Base-by-base conservation (phyloP, 176 grass and related monocot genomes). In the Carex kokanica region DNA sequence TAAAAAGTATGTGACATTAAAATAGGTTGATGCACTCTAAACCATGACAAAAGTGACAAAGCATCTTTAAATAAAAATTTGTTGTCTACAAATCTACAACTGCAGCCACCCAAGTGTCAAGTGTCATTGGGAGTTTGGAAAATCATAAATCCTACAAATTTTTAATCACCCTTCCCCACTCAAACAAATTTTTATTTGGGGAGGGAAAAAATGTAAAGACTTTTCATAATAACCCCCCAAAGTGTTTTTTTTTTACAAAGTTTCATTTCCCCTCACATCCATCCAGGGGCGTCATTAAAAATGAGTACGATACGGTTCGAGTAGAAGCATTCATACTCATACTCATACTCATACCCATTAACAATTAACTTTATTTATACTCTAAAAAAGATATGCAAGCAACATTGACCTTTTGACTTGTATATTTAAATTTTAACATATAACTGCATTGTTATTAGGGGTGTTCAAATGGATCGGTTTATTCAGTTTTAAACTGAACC, bases 91-190 rank as follows among this genome's bases (percentile, higher is more conserved):
- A 49, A 49, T 49, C 45, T 61, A 63, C 36, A 61, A 47, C 32
- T 81, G 18, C 34, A 51, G 17, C 80, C 80, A 82, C 59, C 80
- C 80, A 82, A 82, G 60, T 82, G 80, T 67, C 80, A 82, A 82
- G 60, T 82, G 80, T 67, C 32, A 82, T 25, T 61, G 36, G 23
- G n/a, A 6, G 13, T 81, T 82, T 82, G 8, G 20, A 9, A 45
- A 81, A 81, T 16, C 11, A 47, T 47, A 40, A 70, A 43, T 24
- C 9, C 58, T 47, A 15, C 1, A 40, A 43, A 63, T 17, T 81
- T 43, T 80, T 58, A 40, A 80, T 80, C 25, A 17, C 11, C 77
- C 15, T 14, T 32, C 77, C 2, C 77, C 54, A 32, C 77, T 59
- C 24, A 29, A 32, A 32, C 77, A 56, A 9, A 0, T 60, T 80